Evolutionary conservation across 192 early-diverging fungal genomes (phyloP).

Genomic region (Coemansia interrupta): DNA sequence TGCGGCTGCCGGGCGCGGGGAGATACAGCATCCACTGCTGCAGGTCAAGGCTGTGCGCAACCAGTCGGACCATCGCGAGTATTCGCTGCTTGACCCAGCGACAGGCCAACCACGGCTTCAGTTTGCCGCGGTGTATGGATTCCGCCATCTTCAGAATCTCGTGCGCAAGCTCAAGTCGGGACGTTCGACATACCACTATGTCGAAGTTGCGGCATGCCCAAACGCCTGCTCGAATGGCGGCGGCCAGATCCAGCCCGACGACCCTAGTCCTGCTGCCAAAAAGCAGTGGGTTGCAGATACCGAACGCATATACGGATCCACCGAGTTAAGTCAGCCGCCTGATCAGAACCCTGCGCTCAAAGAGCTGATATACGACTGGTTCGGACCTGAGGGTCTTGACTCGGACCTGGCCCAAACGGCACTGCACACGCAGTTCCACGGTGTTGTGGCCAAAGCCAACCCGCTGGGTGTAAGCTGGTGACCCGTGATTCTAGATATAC

Average conservation of each 20-base stretch:
- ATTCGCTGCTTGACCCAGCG: conserved; percentile 53
- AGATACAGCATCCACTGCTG: conserved; percentile 50
- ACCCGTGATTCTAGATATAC: too few species aligned
- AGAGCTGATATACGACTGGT: conserved; percentile 78
- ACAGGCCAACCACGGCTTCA: conserved; percentile 59
- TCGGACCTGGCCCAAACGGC: conserved; percentile 58
- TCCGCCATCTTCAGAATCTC: conserved; percentile 96
- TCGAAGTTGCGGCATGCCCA: conserved; percentile 98
- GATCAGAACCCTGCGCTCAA: conserved; percentile 59
- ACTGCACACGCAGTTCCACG: conserved; percentile 84
- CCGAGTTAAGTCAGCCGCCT: conserved; percentile 58
- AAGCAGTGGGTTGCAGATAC: conserved; percentile 75
- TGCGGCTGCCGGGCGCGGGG: conserved; percentile 43
- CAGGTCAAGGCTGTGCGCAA: conserved; percentile 73
- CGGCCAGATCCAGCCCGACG: conserved; percentile 75
- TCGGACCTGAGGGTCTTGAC: conserved; percentile 60
- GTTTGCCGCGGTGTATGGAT: conserved; percentile 91
- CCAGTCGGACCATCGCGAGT: conserved; percentile 71
- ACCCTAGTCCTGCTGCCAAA: conserved; percentile 50
- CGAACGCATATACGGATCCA: conserved; percentile 63
- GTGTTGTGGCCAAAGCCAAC: conserved; percentile 69
- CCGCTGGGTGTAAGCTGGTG: conserved; percentile 84
- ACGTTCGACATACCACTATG: conserved; percentile 77
- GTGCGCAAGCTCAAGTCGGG: conserved; percentile 91
- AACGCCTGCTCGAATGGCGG: conserved; percentile 97